Percentiles rank a stretch among this genome's conserved stretches.
Conservation (phyloP, 1,284 basidiomycete genomes). For the Rhodotorula sp. region DNA sequence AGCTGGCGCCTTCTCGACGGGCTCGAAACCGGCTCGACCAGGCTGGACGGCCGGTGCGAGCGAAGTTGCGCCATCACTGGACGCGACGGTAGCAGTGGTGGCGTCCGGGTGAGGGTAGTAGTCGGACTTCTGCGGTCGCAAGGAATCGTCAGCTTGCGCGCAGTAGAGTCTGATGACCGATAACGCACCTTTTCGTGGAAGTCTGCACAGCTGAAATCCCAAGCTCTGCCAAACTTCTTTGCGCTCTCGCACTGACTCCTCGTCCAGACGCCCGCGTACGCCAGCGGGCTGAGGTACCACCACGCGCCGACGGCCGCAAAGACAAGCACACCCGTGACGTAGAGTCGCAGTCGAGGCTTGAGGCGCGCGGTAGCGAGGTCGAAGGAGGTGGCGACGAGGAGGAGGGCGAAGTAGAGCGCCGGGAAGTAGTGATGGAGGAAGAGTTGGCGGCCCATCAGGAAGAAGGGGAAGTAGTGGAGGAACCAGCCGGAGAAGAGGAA, state of each 20-base stretch:
- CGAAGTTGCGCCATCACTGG: background rate
- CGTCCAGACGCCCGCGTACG: slow-evolving; percentile 88
- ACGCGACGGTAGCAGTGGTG: background rate
- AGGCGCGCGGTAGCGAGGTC: slow-evolving; percentile 79
- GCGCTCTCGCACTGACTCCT: slow-evolving; percentile 70
- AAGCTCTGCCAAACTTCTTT: slow-evolving; percentile 76
- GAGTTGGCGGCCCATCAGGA: slow-evolving; percentile 90
- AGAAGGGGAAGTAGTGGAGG: slow-evolving; percentile 96
- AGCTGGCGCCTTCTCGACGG: slow-evolving; percentile 23
- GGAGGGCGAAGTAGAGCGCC: slow-evolving; percentile 88
- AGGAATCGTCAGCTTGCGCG: background rate
- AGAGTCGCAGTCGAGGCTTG: slow-evolving; percentile 70
- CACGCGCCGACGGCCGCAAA: slow-evolving; percentile 71
- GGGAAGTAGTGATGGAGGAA: slow-evolving; percentile 98
- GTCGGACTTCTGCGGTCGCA: slow-evolving; percentile 3
- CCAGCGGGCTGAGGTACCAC: slow-evolving; percentile 73
- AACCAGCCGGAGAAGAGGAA: slow-evolving; percentile 92
- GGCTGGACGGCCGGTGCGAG: slow-evolving; percentile 18
- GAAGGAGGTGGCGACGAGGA: slow-evolving; percentile 74
- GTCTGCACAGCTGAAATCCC: slow-evolving; percentile 90
- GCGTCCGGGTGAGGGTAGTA: slow-evolving; percentile 8
- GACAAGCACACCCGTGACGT: slow-evolving; percentile 71
- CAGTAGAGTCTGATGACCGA: background rate
- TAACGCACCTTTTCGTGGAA: slow-evolving; percentile 25
- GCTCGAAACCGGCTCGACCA: slow-evolving; percentile 22